Conservation (phyloP, 257 asterid species). For the Petunia secreta region DNA sequence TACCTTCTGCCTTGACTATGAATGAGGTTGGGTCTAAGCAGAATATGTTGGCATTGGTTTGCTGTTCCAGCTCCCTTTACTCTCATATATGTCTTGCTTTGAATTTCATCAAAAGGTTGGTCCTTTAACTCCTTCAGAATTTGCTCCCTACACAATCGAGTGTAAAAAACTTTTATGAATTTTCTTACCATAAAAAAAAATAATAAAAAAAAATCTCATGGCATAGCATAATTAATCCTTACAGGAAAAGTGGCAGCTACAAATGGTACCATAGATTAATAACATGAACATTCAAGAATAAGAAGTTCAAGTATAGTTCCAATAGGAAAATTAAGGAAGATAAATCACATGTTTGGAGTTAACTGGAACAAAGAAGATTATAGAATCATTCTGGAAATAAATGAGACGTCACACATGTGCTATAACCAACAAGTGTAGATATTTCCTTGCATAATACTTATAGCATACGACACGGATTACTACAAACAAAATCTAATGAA, state of each 20-base stretch:
- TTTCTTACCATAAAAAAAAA: background rate
- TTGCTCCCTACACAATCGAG: slow-evolving; percentile 63
- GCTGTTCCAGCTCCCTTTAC: slow-evolving; percentile 95
- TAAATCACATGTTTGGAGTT: too few relatives aligned
- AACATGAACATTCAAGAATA: background rate
- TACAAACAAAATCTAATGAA: too few relatives aligned
- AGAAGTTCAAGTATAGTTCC: background rate
- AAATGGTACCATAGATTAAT: background rate
- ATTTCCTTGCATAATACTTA: too few relatives aligned
- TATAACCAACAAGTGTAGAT: too few relatives aligned
- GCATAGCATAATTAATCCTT: background rate
- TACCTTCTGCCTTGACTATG: slow-evolving; percentile 89
- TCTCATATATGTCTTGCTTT: slow-evolving; percentile 84
- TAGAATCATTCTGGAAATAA: too few relatives aligned
- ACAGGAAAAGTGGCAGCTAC: background rate
- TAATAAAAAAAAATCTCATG: background rate
- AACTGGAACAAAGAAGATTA: too few relatives aligned
- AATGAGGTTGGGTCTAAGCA: slow-evolving; percentile 95
- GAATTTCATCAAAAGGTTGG: slow-evolving; percentile 84
- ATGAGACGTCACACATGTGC: too few relatives aligned
- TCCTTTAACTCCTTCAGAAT: slow-evolving; percentile 73
- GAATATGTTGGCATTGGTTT: slow-evolving; percentile 80
- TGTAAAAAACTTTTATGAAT: background rate
- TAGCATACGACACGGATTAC: too few relatives aligned
- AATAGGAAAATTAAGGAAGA: too few relatives aligned